Evolutionary conservation across 2,329 filamentous ascomycete genomes (phyloP), one percentile per base, ranked within the genome.

Genomic region (Xylariomycetidae sp.): DNA sequence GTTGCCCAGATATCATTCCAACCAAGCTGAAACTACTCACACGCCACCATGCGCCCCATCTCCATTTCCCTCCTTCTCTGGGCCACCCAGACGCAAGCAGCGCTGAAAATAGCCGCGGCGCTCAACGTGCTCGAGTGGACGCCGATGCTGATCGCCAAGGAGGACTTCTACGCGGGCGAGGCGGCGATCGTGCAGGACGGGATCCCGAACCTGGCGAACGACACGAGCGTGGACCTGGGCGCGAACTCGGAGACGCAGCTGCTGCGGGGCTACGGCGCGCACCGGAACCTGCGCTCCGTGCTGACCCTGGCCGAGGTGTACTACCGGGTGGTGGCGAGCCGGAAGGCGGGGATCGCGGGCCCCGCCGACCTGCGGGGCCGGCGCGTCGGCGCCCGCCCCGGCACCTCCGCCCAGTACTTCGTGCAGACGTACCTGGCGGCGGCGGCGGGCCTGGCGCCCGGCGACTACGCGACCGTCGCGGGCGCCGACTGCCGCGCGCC

Each of bases 191-290:
- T 51, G 15, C 50, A 44, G 28, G 57, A 56, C 22, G 57, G 57
- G 15, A 52, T 59, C 9, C 41, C 51, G n/a, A 53, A 42, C 34
- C 47, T 60, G 7, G 42, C 38, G 4, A 38, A 37, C 30, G 47
- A 50, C 31, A 26, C 32, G 19, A 46, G 31, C 23, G 38, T 58
- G 26, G 56, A 59, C 37, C 46, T 60, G 2, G 57, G 48, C 10
- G 49, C 45, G 29, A 60, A 60, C 36, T 54, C 57, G 24, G 57
- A 59, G 37, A 60, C 56, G 2, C 57, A 60, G 33, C 54, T 51
- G 3, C 54, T 60, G 10, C 46, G 47, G 6, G 50, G 56, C 28
- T 59, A 50, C 35, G 52, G 38, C 24, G 35, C 30, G 10, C 49
- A 58, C 46, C 47, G 37, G 19, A 55, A 57, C 40, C 32, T 54